Evolutionary conservation across 345 rosid genomes (phyloP).

Genomic region (Salix viminalis): DNA sequence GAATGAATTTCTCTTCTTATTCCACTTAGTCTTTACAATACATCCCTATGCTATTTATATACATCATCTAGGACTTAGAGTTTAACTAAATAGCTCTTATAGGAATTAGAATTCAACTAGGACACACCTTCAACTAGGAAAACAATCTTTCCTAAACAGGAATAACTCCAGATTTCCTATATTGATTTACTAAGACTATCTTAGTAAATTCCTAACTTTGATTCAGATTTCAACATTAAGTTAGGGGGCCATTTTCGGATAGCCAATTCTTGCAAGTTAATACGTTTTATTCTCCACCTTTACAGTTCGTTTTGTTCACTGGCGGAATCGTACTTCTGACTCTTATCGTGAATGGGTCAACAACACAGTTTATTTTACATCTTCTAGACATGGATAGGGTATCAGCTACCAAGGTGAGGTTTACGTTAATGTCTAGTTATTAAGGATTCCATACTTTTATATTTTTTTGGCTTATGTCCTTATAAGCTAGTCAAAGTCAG

Average conservation of each 20-base stretch:
- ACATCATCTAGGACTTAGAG: no score
- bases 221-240: neutral
- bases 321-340: slow-evolving; percentile 97
- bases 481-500: neutral
- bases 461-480: neutral
- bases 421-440: slow-evolving; percentile 1
- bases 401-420: slow-evolving; percentile 68
- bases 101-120: no score
- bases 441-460: neutral
- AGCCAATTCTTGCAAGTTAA: neutral
- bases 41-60: no score
- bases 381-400: slow-evolving; percentile 69
- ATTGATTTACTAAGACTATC: no score
- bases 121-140: no score
- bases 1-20: no score
- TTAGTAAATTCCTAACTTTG: neutral
- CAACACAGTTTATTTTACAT: slow-evolving; percentile 75
- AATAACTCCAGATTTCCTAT: no score
- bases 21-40: no score
- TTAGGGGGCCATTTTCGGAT: neutral
- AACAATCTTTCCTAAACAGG: no score
- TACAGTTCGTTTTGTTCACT: slow-evolving; percentile 89
- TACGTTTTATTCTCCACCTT: slow-evolving; percentile 6
- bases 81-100: no score
- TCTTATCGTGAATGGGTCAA: slow-evolving; percentile 82